Base-by-base conservation (phyloP, 140 eudicot genomes). In the Cichorium intybus region DNA sequence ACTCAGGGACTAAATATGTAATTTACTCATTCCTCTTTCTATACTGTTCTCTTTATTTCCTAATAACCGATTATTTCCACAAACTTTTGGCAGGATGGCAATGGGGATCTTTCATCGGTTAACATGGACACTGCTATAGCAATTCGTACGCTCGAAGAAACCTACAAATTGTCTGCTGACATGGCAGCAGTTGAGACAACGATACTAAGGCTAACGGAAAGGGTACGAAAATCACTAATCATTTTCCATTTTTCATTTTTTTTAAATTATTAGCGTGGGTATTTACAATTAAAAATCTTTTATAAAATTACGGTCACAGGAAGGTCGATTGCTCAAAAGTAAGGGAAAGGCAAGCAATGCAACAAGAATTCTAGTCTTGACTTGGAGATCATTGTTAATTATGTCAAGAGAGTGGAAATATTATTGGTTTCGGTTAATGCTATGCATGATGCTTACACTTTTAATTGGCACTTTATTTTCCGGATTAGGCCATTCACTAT, bases 101-200 rank as follows among this genome's bases (percentile, higher is more conserved):
- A 87, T 53, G 97, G 95, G 45, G 96, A 91, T 56, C 77, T 91
- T 69, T 91, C 97, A 53, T 72, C 88, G 14, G 97, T 91, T 53
- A 91, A 87, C 67, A 91, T 91, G 97, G 97, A 90, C 80, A 90
- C 97, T 22, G 96, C 96, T 23, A 90, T 90, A 18, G 97, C 97
- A 20, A 90, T 90, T 57, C 97, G 97, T 33, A 85, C 97, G n/a
- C 95, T 89, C 58, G 97, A 89, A 89, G 86, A 85, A 64, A 85
- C 97, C 47, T 89, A 78, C 62, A 85, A 79, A 74, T 83, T 90
- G 68, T 89, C 97, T 27, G 83, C 86, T 29, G 95, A 89, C 77
- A 91, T 85, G 68, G 91, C 88, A 76, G 83, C 95, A 43, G 97
- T 85, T 33, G 95, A 85, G 76, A 75, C 85, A 11, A 86, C 77